Base-by-base conservation (phyloP, 2,329 filamentous ascomycete genomes). In the Claviceps sorghi region DNA sequence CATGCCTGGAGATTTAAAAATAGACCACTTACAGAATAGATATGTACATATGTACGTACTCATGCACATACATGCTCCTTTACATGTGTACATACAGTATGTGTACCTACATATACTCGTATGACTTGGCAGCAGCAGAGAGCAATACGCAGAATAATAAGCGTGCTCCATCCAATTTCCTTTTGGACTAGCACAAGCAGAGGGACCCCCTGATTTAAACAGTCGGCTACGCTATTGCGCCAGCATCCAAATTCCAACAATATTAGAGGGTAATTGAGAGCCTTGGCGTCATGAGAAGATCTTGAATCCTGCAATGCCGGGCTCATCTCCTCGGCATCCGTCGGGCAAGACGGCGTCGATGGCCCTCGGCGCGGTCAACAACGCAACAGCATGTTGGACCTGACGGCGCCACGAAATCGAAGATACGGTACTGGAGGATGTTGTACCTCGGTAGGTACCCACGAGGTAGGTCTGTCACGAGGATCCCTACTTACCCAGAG, bases 121-220 rank as follows among this genome's bases (percentile, higher is more conserved):
- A 26, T 5, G 26, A 26, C 32, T 34, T 34, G 32, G 32, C 2
- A 40, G 17, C 38, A 41, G 7, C 17, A 41, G 17, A 22, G 29
- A 46, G 9, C 29, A 32, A 32, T 34, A 11, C 29, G 43, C 44
- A 19, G 8, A 46, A 32, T 26, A 26, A 26, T 11, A n/a, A 32
- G 29, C 44, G 46, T 34, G 32, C 46, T 36, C 46, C 46, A 38
- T 48, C 46, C 32, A 48, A 48, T 48, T 48, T 48, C 44, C 46
- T 34, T 34, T 11, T 22, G 17, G 41, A 43, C 41, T 10, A 21
- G 10, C 21, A 15, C 19, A 43, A 32, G 15, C 43, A 47, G 17
- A 45, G 26, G 17, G 17, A n/a, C 21, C 30, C n/a, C 45, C 30
- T 47, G 45, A 47, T 34, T n/a, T n/a, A 34, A 47, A 46, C 29